phyloP scores from a whole-genome alignment of 2,329 filamentous ascomycete genomes.

The Penicillium digitatum region DNA sequence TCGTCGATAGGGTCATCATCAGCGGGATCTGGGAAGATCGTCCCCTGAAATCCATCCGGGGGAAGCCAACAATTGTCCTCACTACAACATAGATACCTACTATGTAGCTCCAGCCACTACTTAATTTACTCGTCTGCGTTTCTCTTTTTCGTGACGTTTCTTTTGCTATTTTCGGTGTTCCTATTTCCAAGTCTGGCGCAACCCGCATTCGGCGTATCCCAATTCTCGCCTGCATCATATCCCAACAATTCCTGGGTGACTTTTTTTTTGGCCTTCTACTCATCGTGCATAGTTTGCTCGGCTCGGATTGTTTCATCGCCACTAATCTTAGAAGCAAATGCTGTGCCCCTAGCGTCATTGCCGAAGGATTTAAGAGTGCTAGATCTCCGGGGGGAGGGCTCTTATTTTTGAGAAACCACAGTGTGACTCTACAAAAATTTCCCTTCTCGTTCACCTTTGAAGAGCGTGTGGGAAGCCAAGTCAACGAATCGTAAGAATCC shows the following conservation, averaged over 20 bases:
- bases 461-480: not conserved
- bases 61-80: not conserved
- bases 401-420: not conserved
- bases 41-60: slow-evolving; percentile 9
- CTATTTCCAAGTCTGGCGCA: slow-evolving; percentile 11
- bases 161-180: slow-evolving; percentile 6
- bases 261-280: not conserved
- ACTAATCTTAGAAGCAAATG: slow-evolving; percentile 9
- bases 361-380: not conserved
- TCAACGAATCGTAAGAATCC: not conserved
- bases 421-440: not conserved
- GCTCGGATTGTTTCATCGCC: not conserved
- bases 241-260: slow-evolving; percentile 4
- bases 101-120: slow-evolving; percentile 1
- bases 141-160: slow-evolving; percentile 4
- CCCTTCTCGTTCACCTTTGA: not conserved
- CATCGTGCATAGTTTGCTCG: not conserved
- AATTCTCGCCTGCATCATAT: slow-evolving; percentile 17
- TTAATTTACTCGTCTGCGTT: slow-evolving; percentile 1
- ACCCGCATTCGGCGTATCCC: slow-evolving; percentile 25
- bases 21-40: slow-evolving; percentile 2
- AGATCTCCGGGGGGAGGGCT: not conserved
- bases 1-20: not conserved
- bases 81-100: slow-evolving; percentile 11
- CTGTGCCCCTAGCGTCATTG: slow-evolving; percentile 7